These are phyloP conservation scores for Tilletia caries DNA, from an alignment of 1,284 basidiomycete genomes.

Conservation along the genomic window DNA sequence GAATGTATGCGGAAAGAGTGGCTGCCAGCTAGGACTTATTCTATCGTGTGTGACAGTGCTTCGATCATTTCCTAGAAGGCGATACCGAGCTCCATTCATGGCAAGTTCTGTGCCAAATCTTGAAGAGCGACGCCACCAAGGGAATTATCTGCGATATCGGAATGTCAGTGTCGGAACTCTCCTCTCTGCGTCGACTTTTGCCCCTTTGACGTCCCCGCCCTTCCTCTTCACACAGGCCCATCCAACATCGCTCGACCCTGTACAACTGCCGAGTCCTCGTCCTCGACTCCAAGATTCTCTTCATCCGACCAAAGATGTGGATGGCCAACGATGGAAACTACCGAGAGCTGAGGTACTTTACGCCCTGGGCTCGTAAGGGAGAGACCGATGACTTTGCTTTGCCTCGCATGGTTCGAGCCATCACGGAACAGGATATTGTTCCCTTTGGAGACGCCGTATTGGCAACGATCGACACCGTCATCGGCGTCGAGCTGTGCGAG, in stretches of 20 bases:
- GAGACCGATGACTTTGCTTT: constrained; percentile 84
- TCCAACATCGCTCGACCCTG: constrained; percentile 91
- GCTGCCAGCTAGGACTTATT: not conserved
- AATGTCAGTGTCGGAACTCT: constrained; percentile 26
- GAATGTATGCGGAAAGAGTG: no score
- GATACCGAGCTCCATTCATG: constrained; percentile 50
- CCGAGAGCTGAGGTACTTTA: constrained; percentile 90
- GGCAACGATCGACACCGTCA: constrained; percentile 87
- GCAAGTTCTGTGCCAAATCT: constrained; percentile 48
- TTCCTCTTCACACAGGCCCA: constrained; percentile 65
- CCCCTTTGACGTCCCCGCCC: not conserved
- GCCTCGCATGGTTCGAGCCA: constrained; percentile 75
- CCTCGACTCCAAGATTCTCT: constrained; percentile 76
- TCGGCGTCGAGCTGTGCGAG: constrained; percentile 93
- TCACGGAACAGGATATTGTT: constrained; percentile 89
- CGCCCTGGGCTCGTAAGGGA: constrained; percentile 85
- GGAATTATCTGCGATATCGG: constrained; percentile 51
- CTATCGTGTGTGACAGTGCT: constrained; percentile 22
- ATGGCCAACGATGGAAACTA: constrained; percentile 98
- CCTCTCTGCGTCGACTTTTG: not conserved
- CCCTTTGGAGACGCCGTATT: constrained; percentile 94
- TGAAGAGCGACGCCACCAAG: constrained; percentile 34
- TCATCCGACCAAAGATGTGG: constrained; percentile 99
- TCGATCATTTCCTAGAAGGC: constrained; percentile 47
- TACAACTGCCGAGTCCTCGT: constrained; percentile 95